Conservation (phyloP, 2,329 filamentous ascomycete species). For the Clonostachys rhizophaga region DNA sequence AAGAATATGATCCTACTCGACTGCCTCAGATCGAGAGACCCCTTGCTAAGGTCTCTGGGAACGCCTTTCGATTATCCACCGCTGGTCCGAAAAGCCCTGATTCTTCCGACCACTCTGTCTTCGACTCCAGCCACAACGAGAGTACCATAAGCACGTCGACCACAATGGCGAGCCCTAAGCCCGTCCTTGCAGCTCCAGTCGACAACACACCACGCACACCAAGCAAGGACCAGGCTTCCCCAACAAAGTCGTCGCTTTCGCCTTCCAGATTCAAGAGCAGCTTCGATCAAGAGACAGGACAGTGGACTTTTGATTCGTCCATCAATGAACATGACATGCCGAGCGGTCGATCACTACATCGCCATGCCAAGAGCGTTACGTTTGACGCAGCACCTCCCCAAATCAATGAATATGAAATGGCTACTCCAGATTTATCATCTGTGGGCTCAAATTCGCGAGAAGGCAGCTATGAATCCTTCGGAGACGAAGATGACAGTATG, state of each 20-base stretch:
- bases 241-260: conserved; percentile 85
- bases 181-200: conserved; percentile 1
- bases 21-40: conserved; percentile 78
- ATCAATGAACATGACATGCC: conserved; percentile 55
- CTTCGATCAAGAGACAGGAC: conserved; percentile 64
- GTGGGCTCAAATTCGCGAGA: conserved; percentile 86
- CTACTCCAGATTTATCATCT: conserved; percentile 92
- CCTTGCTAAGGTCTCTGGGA: conserved; percentile 71
- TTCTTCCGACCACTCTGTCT: not conserved
- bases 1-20: conserved; percentile 83
- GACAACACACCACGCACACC: conserved; percentile 37
- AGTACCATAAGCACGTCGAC: conserved; percentile 45
- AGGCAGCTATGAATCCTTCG: conserved; percentile 85
- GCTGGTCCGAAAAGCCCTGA: conserved; percentile 36
- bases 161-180: conserved; percentile 22
- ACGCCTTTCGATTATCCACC: conserved; percentile 58
- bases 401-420: conserved; percentile 97
- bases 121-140: conserved; percentile 30
- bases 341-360: conserved; percentile 65
- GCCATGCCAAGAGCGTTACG: conserved; percentile 93
- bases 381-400: conserved; percentile 92
- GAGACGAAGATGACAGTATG: conserved; percentile 63
- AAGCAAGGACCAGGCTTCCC: conserved; percentile 69
- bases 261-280: conserved; percentile 59
- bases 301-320: conserved; percentile 63